phyloP scores from a whole-genome alignment of 2,329 filamentous ascomycete species.

The Nothophaeocryptopus gaeumannii region DNA sequence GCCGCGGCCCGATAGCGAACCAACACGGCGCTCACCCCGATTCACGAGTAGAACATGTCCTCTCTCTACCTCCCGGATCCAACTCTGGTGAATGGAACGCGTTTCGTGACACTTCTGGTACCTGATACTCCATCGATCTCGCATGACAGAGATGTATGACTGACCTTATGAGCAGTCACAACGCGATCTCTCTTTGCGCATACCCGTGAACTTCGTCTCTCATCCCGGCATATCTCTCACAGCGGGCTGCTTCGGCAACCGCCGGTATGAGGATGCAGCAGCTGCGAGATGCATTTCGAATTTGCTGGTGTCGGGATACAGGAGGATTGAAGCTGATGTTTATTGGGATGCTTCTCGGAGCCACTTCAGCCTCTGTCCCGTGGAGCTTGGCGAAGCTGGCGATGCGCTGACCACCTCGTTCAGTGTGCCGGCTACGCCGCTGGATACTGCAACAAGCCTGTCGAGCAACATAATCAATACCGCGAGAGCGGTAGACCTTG shows the following conservation, averaged over 20 bases:
- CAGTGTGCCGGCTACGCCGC: constrained; percentile 10
- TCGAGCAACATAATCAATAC: constrained; percentile 5
- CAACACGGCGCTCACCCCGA: no score
- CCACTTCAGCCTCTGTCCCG: constrained; percentile 62
- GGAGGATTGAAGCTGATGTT: constrained; percentile 57
- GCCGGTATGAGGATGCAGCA: constrained; percentile 52
- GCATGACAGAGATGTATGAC: not conserved
- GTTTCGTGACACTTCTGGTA: constrained; percentile 28
- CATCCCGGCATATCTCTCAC: constrained; percentile 56
- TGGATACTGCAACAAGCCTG: constrained; percentile 7
- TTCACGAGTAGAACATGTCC: constrained; percentile 2
- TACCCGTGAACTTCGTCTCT: constrained; percentile 63
- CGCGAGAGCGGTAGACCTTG: not conserved
- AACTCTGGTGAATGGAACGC: not conserved
- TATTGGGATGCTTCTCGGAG: constrained; percentile 59
- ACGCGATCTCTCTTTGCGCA: constrained; percentile 57
- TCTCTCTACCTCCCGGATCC: constrained; percentile 1
- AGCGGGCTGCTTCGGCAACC: constrained; percentile 57
- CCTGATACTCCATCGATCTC: constrained; percentile 1
- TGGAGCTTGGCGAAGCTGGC: constrained; percentile 39
- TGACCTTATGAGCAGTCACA: constrained; percentile 51
- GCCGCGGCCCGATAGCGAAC: no score
- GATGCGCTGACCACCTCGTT: constrained; percentile 14
- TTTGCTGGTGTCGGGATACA: constrained; percentile 59
- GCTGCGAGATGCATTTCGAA: constrained; percentile 60